Conservation (phyloP, 768 basidiomycete genomes). For the Cystofilobasidium ferigula region DNA sequence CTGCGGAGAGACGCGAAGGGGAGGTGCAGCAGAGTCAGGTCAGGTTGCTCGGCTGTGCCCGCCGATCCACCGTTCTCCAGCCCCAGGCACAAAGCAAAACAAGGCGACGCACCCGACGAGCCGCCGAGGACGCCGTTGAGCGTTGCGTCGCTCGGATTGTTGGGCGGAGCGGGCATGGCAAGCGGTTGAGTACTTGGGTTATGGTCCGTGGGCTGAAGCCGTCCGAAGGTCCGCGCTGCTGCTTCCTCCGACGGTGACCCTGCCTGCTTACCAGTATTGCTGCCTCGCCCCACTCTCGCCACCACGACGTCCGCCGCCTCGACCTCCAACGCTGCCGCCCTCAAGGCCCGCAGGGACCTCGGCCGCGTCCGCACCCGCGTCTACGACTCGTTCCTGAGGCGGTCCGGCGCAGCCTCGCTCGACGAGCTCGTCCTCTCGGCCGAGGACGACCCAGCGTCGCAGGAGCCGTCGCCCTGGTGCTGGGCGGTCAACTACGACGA, state of each 20-base stretch:
- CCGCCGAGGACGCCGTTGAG: not conserved
- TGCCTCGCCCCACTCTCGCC: no score
- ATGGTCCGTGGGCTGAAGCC: no score
- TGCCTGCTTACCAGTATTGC: no score
- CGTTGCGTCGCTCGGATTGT: conserved; percentile 21
- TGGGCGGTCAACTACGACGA: conserved; percentile 25
- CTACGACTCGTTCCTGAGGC: conserved; percentile 18
- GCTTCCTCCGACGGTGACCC: no score
- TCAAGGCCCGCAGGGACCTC: not conserved
- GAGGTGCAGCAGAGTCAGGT: not conserved
- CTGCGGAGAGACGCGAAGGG: not conserved
- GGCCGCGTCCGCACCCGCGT: not conserved
- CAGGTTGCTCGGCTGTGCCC: no score
- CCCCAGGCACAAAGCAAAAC: no score
- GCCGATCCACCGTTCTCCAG: no score
- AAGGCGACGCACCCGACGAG: not conserved
- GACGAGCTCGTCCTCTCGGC: conserved; percentile 16
- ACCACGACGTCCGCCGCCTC: not conserved
- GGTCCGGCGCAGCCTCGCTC: not conserved
- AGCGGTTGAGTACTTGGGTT: no score
- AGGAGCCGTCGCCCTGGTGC: conserved; percentile 9
- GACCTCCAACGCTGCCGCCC: not conserved
- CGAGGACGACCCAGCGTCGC: not conserved
- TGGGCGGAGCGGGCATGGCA: conserved; percentile 22
- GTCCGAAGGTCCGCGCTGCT: no score